Conservation (phyloP, 2,329 filamentous ascomycete genomes). For the Curvularia spicifera region DNA sequence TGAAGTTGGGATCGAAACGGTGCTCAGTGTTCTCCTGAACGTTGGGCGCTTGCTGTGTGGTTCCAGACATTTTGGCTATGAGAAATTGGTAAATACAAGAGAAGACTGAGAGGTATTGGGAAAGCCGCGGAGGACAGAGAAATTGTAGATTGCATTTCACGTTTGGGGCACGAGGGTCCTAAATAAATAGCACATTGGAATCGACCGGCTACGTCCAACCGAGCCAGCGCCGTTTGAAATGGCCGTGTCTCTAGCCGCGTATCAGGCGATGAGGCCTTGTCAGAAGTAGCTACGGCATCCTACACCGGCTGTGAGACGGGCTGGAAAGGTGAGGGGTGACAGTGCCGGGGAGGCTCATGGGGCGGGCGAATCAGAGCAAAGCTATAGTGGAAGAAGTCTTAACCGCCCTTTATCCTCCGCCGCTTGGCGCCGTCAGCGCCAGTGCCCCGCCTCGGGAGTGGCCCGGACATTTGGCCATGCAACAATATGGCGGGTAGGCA, state of each 20-base stretch:
- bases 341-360: slow-evolving; percentile 39
- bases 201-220: slow-evolving; percentile 20
- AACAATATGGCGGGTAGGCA: slow-evolving; percentile 14
- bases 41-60: slow-evolving; percentile 32
- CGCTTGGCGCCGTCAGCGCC: slow-evolving; percentile 5
- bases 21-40: slow-evolving; percentile 33
- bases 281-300: slow-evolving; percentile 26
- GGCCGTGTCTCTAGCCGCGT: slow-evolving; percentile 32
- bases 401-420: slow-evolving; percentile 30
- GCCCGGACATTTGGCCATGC: slow-evolving; percentile 20
- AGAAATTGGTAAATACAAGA: background rate
- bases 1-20: slow-evolving; percentile 78
- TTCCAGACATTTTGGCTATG: slow-evolving; percentile 21
- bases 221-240: slow-evolving; percentile 29
- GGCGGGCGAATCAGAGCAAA: slow-evolving; percentile 64
- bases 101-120: background rate
- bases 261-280: slow-evolving; percentile 26
- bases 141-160: background rate
- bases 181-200: slow-evolving; percentile 26
- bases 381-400: slow-evolving; percentile 34
- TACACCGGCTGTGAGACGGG: slow-evolving; percentile 24
- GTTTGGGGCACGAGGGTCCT: slow-evolving; percentile 16
- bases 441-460: slow-evolving; percentile 35
- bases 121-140: background rate
- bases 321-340: slow-evolving; percentile 9